These are phyloP conservation scores for Trifolium dubium DNA, from an alignment of 306 rosid species.

Conservation along the genomic window DNA sequence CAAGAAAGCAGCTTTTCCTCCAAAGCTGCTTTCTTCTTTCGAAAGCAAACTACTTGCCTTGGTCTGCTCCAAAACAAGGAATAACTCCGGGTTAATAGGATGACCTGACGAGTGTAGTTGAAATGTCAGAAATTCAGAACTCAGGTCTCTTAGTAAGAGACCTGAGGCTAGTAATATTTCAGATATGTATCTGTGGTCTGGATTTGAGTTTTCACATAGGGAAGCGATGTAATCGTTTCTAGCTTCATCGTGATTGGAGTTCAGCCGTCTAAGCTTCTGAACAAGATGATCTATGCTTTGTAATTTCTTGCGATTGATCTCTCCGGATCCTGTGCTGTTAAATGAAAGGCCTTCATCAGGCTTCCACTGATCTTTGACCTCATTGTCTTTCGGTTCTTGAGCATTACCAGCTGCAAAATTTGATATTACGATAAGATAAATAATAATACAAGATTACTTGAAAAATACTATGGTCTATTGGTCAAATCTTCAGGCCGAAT, in stretches of 20 bases:
- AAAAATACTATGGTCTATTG: slow-evolving; percentile 8
- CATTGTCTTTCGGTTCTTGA: slow-evolving; percentile 51
- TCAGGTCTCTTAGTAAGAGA: slow-evolving; percentile 72
- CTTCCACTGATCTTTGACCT: slow-evolving; percentile 62
- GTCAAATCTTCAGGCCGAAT: background rate
- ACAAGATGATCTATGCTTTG: slow-evolving; percentile 80
- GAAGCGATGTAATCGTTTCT: slow-evolving; percentile 81
- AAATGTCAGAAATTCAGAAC: slow-evolving; percentile 67
- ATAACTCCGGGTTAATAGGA: slow-evolving; percentile 85
- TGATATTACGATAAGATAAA: slow-evolving; percentile 40
- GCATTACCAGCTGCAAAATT: slow-evolving; percentile 52
- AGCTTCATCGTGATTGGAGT: slow-evolving; percentile 76
- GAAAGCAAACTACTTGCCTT: slow-evolving; percentile 66
- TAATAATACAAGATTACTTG: background rate
- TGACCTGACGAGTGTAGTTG: slow-evolving; percentile 81
- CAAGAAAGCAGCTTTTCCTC: slow-evolving; percentile 44
- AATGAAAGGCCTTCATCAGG: slow-evolving; percentile 45
- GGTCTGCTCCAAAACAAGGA: slow-evolving; percentile 87
- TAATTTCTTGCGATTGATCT: slow-evolving; percentile 70
- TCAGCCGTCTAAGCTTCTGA: slow-evolving; percentile 77
- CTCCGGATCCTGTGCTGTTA: slow-evolving; percentile 51
- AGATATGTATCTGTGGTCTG: slow-evolving; percentile 84
- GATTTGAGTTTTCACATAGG: slow-evolving; percentile 74
- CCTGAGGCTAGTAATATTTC: slow-evolving; percentile 90
- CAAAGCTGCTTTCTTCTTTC: slow-evolving; percentile 56